Evolutionary conservation across 371 early-diverging fungal species (phyloP), one percentile per base, ranked within the genome.

Genomic region (Conidiobolus coronatus): DNA sequence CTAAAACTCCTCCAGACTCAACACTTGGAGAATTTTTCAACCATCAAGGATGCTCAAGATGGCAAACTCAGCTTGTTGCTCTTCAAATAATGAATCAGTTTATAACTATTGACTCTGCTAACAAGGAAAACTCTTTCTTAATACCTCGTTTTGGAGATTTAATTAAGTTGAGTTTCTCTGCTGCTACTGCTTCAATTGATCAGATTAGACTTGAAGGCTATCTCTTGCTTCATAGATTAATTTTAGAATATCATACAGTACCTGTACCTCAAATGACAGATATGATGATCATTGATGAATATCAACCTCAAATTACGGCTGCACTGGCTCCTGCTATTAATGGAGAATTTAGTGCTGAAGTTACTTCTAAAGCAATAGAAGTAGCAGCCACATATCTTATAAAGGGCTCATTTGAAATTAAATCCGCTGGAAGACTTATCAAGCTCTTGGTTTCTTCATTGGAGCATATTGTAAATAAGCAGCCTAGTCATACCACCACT

Each of bases 51-150:
- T 71, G 85, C n/a, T 86, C 89, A 0, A 65, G 84, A 11, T 89
- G 90, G 90, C 58, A 82, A 22, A 89, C 87, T 0, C 86, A 86
- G 37, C 58, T 80, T 1, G 82, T 86, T 61, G 86, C 86, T 2
- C 52, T 89, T 1, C 65, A 71, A 41, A 83, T 83, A 50, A 61
- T 86, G 17, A 73, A 77, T 18, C 68, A 69, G 44, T 65, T 80
- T 4, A 64, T 86, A 22, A 62, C 70, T 23, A 55, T 73, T 23
- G 65, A 77, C 6, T 52, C 2, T 84, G 85, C 0, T 63, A 79
- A 12, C 57, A 62, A 21, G 61, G 62, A 22, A 58, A 68, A 42
- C 65, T 70, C 8, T 65, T 84, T 66, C 40, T 59, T 87, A 23
- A 80, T 82, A 0, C 71, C 79, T 39, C 64, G 75, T 22, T 65